Evolutionary conservation across 768 basidiomycete genomes (phyloP).

Genomic region (Paxillus ammoniavirescens): DNA sequence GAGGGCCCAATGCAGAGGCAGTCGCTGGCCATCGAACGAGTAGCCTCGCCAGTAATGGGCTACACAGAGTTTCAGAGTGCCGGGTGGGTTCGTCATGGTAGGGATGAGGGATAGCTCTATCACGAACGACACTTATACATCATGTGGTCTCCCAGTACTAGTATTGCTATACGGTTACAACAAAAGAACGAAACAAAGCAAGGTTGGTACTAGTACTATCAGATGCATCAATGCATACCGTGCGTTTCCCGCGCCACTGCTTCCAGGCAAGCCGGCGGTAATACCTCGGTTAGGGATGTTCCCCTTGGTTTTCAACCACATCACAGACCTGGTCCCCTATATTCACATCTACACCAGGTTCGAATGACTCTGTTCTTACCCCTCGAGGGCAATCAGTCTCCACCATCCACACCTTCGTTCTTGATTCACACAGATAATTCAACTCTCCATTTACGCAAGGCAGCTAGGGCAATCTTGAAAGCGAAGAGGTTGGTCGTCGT

Average conservation of each 20-base stretch:
- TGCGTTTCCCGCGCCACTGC: constrained; percentile 31
- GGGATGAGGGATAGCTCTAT: neutral
- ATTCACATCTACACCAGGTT: constrained; percentile 26
- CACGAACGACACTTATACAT: constrained; percentile 8
- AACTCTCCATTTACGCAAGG: constrained; percentile 47
- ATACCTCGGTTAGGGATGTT: constrained; percentile 14
- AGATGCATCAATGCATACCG: too few relatives aligned
- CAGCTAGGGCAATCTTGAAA: constrained; percentile 68
- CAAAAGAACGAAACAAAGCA: constrained; percentile 16
- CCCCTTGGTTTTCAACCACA: constrained; percentile 22
- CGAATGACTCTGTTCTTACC: constrained; percentile 69
- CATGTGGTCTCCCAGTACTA: neutral
- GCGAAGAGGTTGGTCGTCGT: constrained; percentile 84
- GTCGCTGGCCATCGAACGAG: constrained; percentile 16
- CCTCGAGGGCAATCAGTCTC: constrained; percentile 45
- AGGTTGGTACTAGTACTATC: too few relatives aligned
- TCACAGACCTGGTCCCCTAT: constrained; percentile 15
- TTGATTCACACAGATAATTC: constrained; percentile 47
- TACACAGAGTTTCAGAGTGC: constrained; percentile 25
- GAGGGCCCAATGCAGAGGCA: constrained; percentile 31
- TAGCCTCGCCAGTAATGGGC: constrained; percentile 31
- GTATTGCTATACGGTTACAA: constrained; percentile 1
- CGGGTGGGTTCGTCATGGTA: constrained; percentile 18
- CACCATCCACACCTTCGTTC: constrained; percentile 56
- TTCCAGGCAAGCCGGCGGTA: neutral